These are phyloP conservation scores for Colletotrichum sojae DNA, from an alignment of 2,329 filamentous ascomycete genomes.

Conservation along the genomic window DNA sequence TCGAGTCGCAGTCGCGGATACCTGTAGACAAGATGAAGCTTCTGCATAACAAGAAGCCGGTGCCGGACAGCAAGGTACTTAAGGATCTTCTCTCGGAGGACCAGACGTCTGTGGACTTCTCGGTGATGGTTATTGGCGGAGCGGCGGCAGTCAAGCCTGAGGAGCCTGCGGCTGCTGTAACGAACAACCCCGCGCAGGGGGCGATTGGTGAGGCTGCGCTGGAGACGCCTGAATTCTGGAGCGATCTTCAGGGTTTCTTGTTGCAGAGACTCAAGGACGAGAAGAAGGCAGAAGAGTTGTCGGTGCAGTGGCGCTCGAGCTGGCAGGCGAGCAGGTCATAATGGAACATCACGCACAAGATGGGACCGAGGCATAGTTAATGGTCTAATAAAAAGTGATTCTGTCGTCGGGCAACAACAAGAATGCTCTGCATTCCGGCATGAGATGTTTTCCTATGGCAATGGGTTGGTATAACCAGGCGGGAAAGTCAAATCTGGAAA, in stretches of 20 bases:
- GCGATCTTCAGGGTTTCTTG: constrained; percentile 85
- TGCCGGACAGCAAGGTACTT: constrained; percentile 82
- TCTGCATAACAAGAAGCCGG: constrained; percentile 88
- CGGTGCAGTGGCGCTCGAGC: constrained; percentile 77
- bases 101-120: constrained; percentile 76
- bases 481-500: constrained; percentile 51
- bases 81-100: constrained; percentile 77
- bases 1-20: constrained; percentile 74
- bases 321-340: constrained; percentile 69
- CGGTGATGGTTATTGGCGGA: constrained; percentile 90
- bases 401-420: constrained; percentile 41
- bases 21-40: constrained; percentile 87
- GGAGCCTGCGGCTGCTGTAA: constrained; percentile 52
- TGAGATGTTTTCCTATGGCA: constrained; percentile 47
- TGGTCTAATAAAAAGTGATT: constrained; percentile 40
- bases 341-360: constrained; percentile 8
- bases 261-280: constrained; percentile 83
- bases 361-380: constrained; percentile 22
- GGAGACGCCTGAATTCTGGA: constrained; percentile 85
- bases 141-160: constrained; percentile 61
- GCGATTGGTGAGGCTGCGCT: constrained; percentile 66
- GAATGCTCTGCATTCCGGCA: constrained; percentile 49
- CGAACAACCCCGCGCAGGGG: constrained; percentile 41
- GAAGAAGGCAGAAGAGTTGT: constrained; percentile 73
- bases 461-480: constrained; percentile 49